Percentiles rank a stretch among this genome's conserved stretches.
Conservation (phyloP, 345 rosid genomes). For the Eucalyptus regnans region DNA sequence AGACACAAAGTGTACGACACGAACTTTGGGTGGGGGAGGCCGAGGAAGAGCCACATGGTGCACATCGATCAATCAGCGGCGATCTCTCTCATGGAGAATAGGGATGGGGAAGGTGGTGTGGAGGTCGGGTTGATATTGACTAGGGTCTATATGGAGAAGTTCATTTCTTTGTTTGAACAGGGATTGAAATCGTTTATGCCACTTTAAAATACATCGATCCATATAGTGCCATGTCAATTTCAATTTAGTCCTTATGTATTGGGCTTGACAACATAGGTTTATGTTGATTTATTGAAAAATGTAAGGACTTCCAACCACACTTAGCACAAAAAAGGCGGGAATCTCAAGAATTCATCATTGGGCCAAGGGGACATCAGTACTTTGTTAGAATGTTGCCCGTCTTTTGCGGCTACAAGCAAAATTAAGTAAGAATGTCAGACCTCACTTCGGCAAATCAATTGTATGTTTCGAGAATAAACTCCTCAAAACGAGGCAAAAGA, state of each 20-base stretch:
- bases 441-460: neutral
- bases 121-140: constrained; percentile 16
- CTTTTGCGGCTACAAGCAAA: neutral
- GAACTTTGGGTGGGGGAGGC: constrained; percentile 37
- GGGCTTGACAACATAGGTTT: neutral
- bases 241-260: neutral
- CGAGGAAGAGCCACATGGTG: constrained; percentile 4
- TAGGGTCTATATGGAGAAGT: constrained; percentile 5
- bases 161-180: neutral
- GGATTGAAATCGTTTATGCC: neutral
- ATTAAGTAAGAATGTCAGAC: neutral
- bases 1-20: constrained; percentile 1
- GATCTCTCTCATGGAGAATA: neutral
- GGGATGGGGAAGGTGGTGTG: constrained; percentile 11
- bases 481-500: neutral
- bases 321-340: neutral
- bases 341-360: neutral
- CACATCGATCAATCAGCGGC: constrained; percentile 5
- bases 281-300: neutral
- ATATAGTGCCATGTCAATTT: neutral
- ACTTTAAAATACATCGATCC: neutral
- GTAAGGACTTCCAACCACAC: neutral
- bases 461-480: neutral
- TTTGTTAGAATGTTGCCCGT: neutral
- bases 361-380: neutral